A percentile compares a stretch with the other conserved stretches of the same genome.
Evolutionary conservation across 345 rosid species (phyloP).

Genomic region (Pseudoturritis turrita): DNA sequence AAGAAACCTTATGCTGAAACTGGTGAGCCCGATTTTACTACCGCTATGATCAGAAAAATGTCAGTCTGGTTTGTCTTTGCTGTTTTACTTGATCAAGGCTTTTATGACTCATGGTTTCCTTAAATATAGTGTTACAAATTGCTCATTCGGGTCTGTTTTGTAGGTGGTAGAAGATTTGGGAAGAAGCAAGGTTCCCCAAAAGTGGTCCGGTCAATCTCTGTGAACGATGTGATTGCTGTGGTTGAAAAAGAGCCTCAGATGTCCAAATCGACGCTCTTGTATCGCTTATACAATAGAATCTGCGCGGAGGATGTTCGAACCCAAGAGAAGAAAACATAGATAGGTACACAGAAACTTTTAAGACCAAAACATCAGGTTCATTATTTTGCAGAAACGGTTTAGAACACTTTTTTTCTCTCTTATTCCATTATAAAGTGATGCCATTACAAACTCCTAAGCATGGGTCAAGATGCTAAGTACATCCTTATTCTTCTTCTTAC

Average conservation of each 20-base stretch:
- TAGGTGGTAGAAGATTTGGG: conserved; percentile 50
- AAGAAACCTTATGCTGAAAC: conserved; percentile 41
- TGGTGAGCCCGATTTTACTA: conserved; percentile 35
- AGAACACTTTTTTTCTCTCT: not conserved
- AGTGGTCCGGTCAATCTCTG: conserved; percentile 50
- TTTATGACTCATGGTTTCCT: no score
- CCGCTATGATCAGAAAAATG: not conserved
- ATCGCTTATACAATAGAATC: conserved; percentile 49
- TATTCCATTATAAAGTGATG: conserved; percentile 19
- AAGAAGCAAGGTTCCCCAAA: conserved; percentile 43
- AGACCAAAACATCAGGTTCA: not conserved
- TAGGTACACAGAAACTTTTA: not conserved
- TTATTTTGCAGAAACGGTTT: not conserved
- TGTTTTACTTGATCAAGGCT: not conserved
- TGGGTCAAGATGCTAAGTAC: conserved; percentile 28
- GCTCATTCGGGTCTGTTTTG: not conserved
- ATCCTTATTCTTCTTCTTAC: conserved; percentile 21
- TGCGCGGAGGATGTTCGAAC: not conserved
- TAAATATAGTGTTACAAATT: not conserved
- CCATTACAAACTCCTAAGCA: conserved; percentile 25
- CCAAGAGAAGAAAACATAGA: not conserved
- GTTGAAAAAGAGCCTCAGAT: conserved; percentile 85
- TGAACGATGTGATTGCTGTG: conserved; percentile 73
- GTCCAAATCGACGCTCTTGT: conserved; percentile 65
- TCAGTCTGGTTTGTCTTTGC: not conserved